Evolutionary conservation across 345 rosid species (phyloP).

Genomic region (Lepidium sativum): DNA sequence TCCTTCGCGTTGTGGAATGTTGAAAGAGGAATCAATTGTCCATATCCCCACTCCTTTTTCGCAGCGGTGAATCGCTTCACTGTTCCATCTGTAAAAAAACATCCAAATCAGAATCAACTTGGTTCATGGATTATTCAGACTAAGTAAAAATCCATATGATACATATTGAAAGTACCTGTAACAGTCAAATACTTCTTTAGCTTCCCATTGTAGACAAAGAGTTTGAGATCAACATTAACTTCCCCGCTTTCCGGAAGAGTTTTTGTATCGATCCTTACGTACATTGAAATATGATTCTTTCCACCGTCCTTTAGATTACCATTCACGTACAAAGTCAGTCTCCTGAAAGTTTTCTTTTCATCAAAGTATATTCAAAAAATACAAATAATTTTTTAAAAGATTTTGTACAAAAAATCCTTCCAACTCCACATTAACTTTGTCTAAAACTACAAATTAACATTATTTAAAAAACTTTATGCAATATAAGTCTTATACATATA

Average conservation of each 20-base stretch:
- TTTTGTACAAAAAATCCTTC: no score
- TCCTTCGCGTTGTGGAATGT: constrained; percentile 16
- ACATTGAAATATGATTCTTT: constrained; percentile 26
- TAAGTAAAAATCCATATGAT: neutral
- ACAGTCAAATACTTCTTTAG: constrained; percentile 19
- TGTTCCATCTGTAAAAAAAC: constrained; percentile 25
- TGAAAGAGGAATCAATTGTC: constrained; percentile 16
- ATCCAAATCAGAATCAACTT: neutral
- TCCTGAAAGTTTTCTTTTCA: constrained; percentile 12
- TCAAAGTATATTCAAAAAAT: neutral
- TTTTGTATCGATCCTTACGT: constrained; percentile 19
- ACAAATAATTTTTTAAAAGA: no score
- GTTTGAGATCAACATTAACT: constrained; percentile 24
- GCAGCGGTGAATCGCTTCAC: constrained; percentile 5
- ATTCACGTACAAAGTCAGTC: constrained; percentile 25
- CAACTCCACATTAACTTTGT: no score
- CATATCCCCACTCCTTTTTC: constrained; percentile 29
- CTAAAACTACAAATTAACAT: no score
- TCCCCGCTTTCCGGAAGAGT: constrained; percentile 18
- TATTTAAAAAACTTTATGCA: no score
- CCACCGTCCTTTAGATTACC: constrained; percentile 24
- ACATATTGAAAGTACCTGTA: constrained; percentile 17
- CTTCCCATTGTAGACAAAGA: constrained; percentile 25
- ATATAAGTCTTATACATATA: no score
- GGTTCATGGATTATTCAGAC: neutral